Evolutionary conservation across 768 basidiomycete genomes (phyloP).

Genomic region (Suillus subaureus): DNA sequence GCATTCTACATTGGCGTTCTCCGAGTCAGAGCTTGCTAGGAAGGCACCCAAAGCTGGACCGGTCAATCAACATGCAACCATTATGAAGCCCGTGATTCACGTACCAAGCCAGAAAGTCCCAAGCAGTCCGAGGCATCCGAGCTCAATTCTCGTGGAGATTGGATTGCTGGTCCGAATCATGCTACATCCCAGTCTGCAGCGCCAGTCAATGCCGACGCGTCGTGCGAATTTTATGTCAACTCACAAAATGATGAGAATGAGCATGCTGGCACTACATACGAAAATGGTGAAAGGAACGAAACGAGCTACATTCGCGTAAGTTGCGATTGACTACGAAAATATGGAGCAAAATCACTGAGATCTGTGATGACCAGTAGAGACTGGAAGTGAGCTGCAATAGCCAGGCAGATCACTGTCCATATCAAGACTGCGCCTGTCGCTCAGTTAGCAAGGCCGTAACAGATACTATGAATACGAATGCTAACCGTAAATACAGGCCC

Average conservation of each 20-base stretch:
- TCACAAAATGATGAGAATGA: constrained; percentile 69
- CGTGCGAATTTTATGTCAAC: constrained; percentile 28
- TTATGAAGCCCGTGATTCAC: constrained; percentile 25
- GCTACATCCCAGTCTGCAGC: constrained; percentile 61
- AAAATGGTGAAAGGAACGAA: constrained; percentile 88
- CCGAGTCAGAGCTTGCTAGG: constrained; percentile 72
- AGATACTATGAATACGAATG: constrained; percentile 2
- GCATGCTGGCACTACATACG: constrained; percentile 68
- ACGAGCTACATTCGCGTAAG: constrained; percentile 54
- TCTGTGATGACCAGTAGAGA: constrained; percentile 70
- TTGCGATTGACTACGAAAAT: not conserved
- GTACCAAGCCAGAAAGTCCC: constrained; percentile 81
- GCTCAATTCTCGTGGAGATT: constrained; percentile 76
- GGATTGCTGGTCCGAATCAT: constrained; percentile 70
- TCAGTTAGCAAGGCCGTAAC: constrained; percentile 11
- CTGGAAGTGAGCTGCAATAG: constrained; percentile 79
- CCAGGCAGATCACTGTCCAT: constrained; percentile 79
- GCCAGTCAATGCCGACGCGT: constrained; percentile 8
- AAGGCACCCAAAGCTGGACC: constrained; percentile 70
- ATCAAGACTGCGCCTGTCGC: constrained; percentile 60
- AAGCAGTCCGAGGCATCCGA: constrained; percentile 68
- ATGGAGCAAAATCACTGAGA: constrained; percentile 58
- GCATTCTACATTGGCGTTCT: constrained; percentile 82
- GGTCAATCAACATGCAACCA: constrained; percentile 17
- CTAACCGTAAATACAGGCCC: constrained; percentile 70